Base-by-base conservation (phyloP, 2,329 filamentous ascomycete genomes). In the Talaromyces sp. region DNA sequence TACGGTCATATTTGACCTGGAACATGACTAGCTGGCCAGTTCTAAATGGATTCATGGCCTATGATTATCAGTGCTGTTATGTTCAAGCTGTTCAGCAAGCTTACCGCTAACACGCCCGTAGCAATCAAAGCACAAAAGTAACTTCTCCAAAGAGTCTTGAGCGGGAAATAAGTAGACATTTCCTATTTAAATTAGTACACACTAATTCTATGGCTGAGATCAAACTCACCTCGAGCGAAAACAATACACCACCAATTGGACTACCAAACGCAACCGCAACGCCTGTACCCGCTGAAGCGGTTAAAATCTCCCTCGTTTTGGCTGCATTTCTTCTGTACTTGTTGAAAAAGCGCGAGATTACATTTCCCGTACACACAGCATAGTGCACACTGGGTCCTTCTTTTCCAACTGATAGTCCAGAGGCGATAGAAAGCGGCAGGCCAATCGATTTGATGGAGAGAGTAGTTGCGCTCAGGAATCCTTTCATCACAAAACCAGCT, bases 21-120 rank as follows among this genome's bases (percentile, higher is more conserved):
- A 99, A 99, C 94, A 99, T 98, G 86, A 99, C 95, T 49, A 99
- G 85, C 75, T 99, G 95, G 22, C 95, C 95, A 0, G 95, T 98
- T 61, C 95, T 85, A 79, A 99, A 99, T 24, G 95, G 95, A 71
- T 99, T 99, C 92, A 99, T 96, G 66, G 91, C 92, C 83, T 86
- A 66, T 3, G 31, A 43, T 43, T 33, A 14, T 67, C 57, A 65
- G 52, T 52, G 8, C 49, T n/a, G 11, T 22, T 16, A 45, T 19
- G 47, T 14, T 41, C 24, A 31, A 31, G 60, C 57, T 31, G 9
- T 24, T 7, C 7, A 19, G 14, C 22, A 39, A 7, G 45, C 82
- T 66, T 81, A 86, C 84, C 31, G 95, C 90, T 45, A 99, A 81
- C 16, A 97, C 92, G 59, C 93, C 92, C 0, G 95, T 98, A 5